These are phyloP conservation scores for Plicaturopsis crispa DNA, from an alignment of 768 basidiomycete genomes.

Conservation along the genomic window DNA sequence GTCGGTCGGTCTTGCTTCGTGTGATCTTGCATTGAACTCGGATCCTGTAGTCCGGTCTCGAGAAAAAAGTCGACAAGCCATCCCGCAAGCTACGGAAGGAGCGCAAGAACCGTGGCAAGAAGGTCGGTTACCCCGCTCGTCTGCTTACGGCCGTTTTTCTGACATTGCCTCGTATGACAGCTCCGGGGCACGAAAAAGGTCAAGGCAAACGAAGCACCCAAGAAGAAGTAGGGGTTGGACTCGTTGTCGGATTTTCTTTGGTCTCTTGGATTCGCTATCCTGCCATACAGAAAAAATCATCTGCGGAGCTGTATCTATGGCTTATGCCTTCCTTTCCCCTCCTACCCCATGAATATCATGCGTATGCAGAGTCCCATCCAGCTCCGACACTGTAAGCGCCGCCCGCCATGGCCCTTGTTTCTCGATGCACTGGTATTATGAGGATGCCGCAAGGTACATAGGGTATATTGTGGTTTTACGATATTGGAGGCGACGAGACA, in stretches of 20 bases:
- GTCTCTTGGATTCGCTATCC: slow-evolving; percentile 12
- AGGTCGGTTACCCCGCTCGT: slow-evolving; percentile 68
- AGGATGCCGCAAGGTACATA: neutral
- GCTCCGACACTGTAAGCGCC: slow-evolving; percentile 1
- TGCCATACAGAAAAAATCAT: slow-evolving; percentile 24
- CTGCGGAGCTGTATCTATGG: slow-evolving; percentile 33
- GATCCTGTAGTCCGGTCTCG: slow-evolving; percentile 51
- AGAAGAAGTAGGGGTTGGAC: slow-evolving; percentile 74
- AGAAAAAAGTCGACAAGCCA: slow-evolving; percentile 76
- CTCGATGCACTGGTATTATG: slow-evolving; percentile 10
- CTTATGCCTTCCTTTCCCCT: slow-evolving; percentile 25
- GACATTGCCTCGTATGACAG: slow-evolving; percentile 32
- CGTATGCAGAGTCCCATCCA: slow-evolving; percentile 12
- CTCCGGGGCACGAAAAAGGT: slow-evolving; percentile 92
- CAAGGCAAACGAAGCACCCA: slow-evolving; percentile 87
- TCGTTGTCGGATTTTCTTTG: slow-evolving; percentile 12
- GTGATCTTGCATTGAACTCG: slow-evolving; percentile 1
- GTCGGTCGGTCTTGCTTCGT: slow-evolving; percentile 22
- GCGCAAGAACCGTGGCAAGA: slow-evolving; percentile 99
- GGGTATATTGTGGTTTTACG: slow-evolving; percentile 22
- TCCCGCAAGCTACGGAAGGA: slow-evolving; percentile 99
- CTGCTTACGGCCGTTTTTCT: no score
- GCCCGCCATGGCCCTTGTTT: slow-evolving; percentile 15
- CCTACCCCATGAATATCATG: slow-evolving; percentile 19
- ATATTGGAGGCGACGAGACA: slow-evolving; percentile 10